Conservation (phyloP, 23 red algal species). For the Rhodosorus marinus region DNA sequence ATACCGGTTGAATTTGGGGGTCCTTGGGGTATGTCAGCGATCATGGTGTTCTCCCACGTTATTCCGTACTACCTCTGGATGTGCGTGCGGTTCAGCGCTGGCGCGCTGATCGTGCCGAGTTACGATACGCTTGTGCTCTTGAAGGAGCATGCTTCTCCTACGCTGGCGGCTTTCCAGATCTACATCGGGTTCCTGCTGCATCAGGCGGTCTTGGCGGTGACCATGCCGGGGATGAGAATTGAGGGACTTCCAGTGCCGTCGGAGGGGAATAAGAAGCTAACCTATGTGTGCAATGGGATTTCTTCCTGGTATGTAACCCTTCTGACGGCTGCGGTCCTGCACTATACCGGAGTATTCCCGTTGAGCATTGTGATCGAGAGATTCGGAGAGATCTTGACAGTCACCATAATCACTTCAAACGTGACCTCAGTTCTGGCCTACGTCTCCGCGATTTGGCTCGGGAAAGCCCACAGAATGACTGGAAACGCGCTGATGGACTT, state of each 20-base stretch:
- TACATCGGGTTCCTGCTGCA: background rate
- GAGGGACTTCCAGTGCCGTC: background rate
- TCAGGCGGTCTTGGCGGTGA: background rate
- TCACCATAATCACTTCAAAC: background rate
- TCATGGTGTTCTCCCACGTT: background rate
- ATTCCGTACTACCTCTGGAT: conserved; percentile 1
- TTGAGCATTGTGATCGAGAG: background rate
- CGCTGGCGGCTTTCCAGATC: background rate
- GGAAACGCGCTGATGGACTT: conserved; percentile 3
- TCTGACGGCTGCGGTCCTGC: background rate
- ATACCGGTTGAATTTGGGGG: background rate
- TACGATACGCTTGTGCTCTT: no score
- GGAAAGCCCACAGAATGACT: background rate
- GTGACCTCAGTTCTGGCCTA: background rate
- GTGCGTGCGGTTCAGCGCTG: conserved; percentile 14
- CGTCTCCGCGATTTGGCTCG: background rate
- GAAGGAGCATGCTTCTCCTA: background rate
- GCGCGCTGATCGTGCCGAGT: conserved; percentile 25
- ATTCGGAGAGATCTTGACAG: background rate
- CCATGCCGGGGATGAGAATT: background rate
- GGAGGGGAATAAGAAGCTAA: background rate
- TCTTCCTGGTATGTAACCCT: background rate
- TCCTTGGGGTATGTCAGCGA: background rate
- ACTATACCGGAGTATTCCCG: background rate
- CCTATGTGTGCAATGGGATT: background rate